Conservation (phyloP, 768 basidiomycete genomes). For the Gymnopilus dilepis region DNA sequence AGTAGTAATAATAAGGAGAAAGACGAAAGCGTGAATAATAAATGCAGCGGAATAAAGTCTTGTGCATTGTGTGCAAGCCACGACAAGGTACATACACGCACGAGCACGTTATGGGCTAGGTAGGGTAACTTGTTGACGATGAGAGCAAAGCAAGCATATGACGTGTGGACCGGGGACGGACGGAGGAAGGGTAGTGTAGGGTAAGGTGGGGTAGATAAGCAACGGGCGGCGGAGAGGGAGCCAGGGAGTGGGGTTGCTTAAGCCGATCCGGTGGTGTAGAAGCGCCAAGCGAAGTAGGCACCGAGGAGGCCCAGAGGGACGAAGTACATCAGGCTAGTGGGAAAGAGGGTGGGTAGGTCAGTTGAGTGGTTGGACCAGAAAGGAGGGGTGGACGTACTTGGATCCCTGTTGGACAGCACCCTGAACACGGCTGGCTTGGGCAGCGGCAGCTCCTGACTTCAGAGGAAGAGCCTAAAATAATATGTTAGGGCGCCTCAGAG, state of each 20-base stretch:
- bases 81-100: neutral
- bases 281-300: constrained; percentile 89
- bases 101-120: neutral
- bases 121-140: constrained; percentile 17
- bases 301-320: constrained; percentile 78
- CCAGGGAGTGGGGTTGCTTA: constrained; percentile 30
- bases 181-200: neutral
- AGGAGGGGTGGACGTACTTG: constrained; percentile 49
- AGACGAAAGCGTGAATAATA: constrained; percentile 21
- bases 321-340: constrained; percentile 78
- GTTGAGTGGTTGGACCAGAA: constrained; percentile 13
- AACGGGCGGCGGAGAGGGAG: neutral
- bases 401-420: constrained; percentile 70
- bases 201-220: constrained; percentile 2
- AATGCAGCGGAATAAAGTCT: neutral
- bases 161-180: neutral
- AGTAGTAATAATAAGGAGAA: constrained; percentile 17
- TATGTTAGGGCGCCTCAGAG: constrained; percentile 11
- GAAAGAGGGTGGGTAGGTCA: constrained; percentile 11
- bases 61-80: neutral
- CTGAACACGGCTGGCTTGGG: constrained; percentile 49
- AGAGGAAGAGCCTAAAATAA: constrained; percentile 51
- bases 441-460: constrained; percentile 55
- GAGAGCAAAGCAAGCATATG: constrained; percentile 3
- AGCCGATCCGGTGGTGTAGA: constrained; percentile 59